phyloP scores from a whole-genome alignment of 2,329 filamentous ascomycete genomes.

The Diplocarpon mali region DNA sequence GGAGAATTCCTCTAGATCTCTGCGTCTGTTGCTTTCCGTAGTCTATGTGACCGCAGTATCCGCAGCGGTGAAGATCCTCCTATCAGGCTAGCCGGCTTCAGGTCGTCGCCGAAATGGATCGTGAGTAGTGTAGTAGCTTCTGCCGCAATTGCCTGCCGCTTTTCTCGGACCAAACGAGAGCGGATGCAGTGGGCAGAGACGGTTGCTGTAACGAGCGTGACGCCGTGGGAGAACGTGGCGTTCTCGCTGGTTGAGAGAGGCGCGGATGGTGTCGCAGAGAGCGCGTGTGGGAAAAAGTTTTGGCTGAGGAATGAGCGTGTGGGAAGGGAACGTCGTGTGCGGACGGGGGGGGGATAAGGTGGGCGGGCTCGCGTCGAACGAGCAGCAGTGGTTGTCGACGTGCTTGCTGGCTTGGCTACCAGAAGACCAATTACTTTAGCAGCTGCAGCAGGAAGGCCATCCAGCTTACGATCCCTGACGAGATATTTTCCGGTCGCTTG shows the following conservation, averaged over 20 bases:
- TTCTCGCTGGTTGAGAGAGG: too few relatives aligned
- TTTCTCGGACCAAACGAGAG: constrained; percentile 14
- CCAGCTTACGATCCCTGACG: background rate
- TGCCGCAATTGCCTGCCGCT: constrained; percentile 7
- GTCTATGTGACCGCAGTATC: constrained; percentile 5
- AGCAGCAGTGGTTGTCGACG: constrained; percentile 2
- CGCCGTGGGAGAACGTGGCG: constrained; percentile 17
- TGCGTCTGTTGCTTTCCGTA: constrained; percentile 19
- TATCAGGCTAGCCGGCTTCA: constrained; percentile 15
- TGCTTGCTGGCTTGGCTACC: too few relatives aligned
- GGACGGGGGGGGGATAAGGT: constrained; percentile 5
- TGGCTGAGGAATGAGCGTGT: constrained; percentile 11
- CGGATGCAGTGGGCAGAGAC: constrained; percentile 8
- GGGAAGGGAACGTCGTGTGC: constrained; percentile 7
- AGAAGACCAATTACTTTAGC: constrained; percentile 11
- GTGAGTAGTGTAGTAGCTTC: constrained; percentile 11
- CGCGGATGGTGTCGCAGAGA: constrained; percentile 16
- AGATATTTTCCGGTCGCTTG: background rate
- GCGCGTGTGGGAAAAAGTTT: constrained; percentile 17
- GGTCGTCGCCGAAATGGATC: constrained; percentile 15
- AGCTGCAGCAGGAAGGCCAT: constrained; percentile 1
- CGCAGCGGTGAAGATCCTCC: constrained; percentile 9
- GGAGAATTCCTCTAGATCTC: constrained; percentile 11
- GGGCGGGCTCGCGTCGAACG: constrained; percentile 11
- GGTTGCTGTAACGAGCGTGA: constrained; percentile 23